A percentile compares a stretch with the other conserved stretches of the same genome.
These are phyloP conservation scores for Hypoxylon fuscum DNA, from an alignment of 495 filamentous ascomycete genomes.

Conservation along the genomic window DNA sequence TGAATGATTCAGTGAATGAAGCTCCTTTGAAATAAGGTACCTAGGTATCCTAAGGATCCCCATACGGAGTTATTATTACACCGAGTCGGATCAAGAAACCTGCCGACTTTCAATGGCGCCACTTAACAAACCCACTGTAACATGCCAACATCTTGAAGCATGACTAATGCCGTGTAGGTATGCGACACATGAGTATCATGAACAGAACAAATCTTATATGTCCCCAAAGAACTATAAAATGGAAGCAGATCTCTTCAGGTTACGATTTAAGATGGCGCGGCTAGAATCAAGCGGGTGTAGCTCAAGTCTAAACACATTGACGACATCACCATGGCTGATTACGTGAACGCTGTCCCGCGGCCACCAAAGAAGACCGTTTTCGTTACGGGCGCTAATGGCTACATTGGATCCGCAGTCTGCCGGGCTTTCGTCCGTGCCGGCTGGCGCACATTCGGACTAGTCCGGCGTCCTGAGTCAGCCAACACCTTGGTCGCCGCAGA, in stretches of 20 bases:
- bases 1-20: too few relatives aligned
- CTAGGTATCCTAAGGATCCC: not conserved
- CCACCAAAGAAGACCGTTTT: conserved; percentile 42
- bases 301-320: not conserved
- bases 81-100: conserved; percentile 6
- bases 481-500: conserved; percentile 42
- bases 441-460: conserved; percentile 49
- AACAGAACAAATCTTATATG: not conserved
- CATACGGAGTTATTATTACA: conserved; percentile 18
- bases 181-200: not conserved
- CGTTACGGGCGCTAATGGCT: conserved; percentile 55
- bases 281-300: not conserved
- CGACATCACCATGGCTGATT: conserved; percentile 8
- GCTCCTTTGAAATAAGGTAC: too few relatives aligned
- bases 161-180: conserved; percentile 5
- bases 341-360: conserved; percentile 3
- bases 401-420: conserved; percentile 54
- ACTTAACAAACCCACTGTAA: not conserved
- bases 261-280: not conserved
- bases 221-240: not conserved
- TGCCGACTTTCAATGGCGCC: too few relatives aligned
- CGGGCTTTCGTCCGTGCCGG: conserved; percentile 52
- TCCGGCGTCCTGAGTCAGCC: conserved; percentile 42
- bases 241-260: not conserved
- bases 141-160: too few relatives aligned